Evolutionary conservation across 2,329 filamentous ascomycete species (phyloP), one percentile per base, ranked within the genome.

Genomic region (Ceratocystis cubensis): DNA sequence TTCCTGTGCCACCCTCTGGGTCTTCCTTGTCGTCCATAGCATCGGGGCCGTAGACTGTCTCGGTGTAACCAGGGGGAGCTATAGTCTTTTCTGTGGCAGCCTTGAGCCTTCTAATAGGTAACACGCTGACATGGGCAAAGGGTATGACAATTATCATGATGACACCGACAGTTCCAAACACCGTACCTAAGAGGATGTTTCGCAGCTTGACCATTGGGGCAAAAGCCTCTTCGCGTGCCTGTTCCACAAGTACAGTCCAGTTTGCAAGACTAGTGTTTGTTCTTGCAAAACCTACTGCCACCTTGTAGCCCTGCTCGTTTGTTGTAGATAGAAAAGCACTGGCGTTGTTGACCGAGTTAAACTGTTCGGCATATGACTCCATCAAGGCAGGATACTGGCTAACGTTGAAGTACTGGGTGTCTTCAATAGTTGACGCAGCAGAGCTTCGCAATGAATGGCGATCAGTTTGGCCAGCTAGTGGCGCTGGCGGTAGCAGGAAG

Each of bases 201-300:
- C 89, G 84, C n/a, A 96, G 79, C 22, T 84, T 85, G 33, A 79
- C 76, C 67, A 96, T 91, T 0, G 91, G 88, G 6, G 80, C 79
- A 76, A 88, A 91, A 0, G 91, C 89, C 75, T 96, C 91, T 25
- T 74, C 74, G 69, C 84, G 84, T 1, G 84, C 79, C 74, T 94
- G 87, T 73, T 96, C 92, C 0, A 96, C 83, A 1, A 96, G 71
- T 2, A 96, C 77, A 4, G 89, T 85, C 92, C 92, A 96, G 71
- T 93, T 84, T 6, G 89, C 89, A 64, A 95, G 76, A 0, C 76
- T 73, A 4, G 81, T 89, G 65, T 83, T 80, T 0, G 88, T 84
- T 10, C 88, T 80, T 6, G 89, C 89, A 71, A 86, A 93, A 25
- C 91, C 92, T n/a, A 92, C 86, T 10, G 90, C 88, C 1, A 96